phyloP scores from a whole-genome alignment of 1,284 basidiomycete species.

The Fomitopsis palustris region DNA sequence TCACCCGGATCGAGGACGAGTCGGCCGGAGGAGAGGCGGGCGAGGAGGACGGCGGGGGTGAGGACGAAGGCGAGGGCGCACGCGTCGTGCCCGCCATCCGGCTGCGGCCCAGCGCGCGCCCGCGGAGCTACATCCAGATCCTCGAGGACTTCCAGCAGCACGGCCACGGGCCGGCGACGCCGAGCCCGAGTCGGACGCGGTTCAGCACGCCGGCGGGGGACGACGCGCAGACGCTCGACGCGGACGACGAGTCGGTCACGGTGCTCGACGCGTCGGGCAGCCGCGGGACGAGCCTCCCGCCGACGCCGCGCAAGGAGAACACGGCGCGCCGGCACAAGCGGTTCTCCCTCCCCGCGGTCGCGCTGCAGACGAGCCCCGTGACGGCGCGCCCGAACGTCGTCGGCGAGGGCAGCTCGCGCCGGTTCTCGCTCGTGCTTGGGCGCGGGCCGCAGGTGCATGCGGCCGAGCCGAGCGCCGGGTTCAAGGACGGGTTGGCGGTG shows the following conservation, averaged over 20 bases:
- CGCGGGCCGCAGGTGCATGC: slow-evolving; percentile 10
- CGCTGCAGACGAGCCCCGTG: slow-evolving; percentile 68
- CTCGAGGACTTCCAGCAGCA: slow-evolving; percentile 55
- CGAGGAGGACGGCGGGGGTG: slow-evolving; percentile 8
- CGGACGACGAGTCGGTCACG: slow-evolving; percentile 8
- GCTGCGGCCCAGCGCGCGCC: slow-evolving; percentile 37
- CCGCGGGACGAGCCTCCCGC: slow-evolving; percentile 13
- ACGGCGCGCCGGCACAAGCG: slow-evolving; percentile 62
- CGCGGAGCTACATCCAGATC: slow-evolving; percentile 62
- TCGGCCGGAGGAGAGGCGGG: neutral
- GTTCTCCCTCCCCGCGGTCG: slow-evolving; percentile 71
- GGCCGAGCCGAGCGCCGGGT: slow-evolving; percentile 7
- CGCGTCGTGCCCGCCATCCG: slow-evolving; percentile 32
- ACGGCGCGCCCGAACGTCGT: slow-evolving; percentile 47
- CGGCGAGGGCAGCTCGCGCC: slow-evolving; percentile 38
- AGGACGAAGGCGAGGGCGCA: slow-evolving; percentile 10
- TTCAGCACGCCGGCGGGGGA: slow-evolving; percentile 22
- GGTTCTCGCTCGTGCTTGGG: slow-evolving; percentile 56
- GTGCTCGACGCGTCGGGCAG: neutral
- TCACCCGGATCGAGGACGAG: slow-evolving; percentile 23
- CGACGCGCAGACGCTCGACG: slow-evolving; percentile 17
- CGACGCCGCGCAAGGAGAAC: slow-evolving; percentile 43
- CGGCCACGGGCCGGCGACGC: slow-evolving; percentile 10
- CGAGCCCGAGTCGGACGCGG: slow-evolving; percentile 26
- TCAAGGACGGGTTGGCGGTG: slow-evolving; percentile 31